phyloP scores from a whole-genome alignment of 2,329 filamentous ascomycete genomes.

The Pseudogymnoascus sp. region DNA sequence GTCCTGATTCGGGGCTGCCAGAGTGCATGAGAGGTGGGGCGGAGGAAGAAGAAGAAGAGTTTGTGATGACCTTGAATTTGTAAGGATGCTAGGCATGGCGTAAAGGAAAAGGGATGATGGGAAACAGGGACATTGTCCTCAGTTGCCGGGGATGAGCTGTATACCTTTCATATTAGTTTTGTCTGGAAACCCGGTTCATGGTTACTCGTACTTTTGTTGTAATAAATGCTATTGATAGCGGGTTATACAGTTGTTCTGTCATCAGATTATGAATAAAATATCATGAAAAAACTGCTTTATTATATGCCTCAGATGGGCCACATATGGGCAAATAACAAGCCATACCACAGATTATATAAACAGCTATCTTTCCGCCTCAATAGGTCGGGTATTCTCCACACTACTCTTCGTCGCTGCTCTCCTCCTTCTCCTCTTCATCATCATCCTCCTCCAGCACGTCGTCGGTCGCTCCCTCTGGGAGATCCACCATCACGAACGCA shows the following conservation, averaged over 20 bases:
- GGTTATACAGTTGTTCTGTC: background rate
- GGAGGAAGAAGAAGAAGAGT: slow-evolving; percentile 43
- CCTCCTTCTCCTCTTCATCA: slow-evolving; percentile 21
- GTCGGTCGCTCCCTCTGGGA: slow-evolving; percentile 52
- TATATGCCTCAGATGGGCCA: background rate
- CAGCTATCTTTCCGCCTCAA: background rate
- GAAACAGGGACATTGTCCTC: background rate
- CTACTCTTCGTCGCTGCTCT: slow-evolving; percentile 16
- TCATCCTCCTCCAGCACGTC: slow-evolving; percentile 21
- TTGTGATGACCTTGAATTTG: slow-evolving; percentile 42
- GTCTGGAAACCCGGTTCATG: background rate
- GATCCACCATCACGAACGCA: slow-evolving; percentile 75
- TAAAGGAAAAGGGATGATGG: background rate
- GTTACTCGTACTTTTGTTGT: slow-evolving; percentile 6
- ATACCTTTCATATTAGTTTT: background rate
- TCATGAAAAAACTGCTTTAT: background rate
- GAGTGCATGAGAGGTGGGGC: slow-evolving; percentile 26
- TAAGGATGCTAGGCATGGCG: slow-evolving; percentile 3
- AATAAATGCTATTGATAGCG: slow-evolving; percentile 1
- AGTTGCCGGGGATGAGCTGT: slow-evolving; percentile 1
- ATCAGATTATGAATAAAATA: slow-evolving; percentile 1
- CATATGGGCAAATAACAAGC: background rate
- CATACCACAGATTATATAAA: background rate
- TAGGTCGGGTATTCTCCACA: slow-evolving; percentile 4
- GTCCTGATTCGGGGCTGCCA: slow-evolving; percentile 22